Percentiles rank a stretch among this genome's conserved stretches.
Conservation (phyloP, 106 monocot species). For the Dendrobium catenatum region DNA sequence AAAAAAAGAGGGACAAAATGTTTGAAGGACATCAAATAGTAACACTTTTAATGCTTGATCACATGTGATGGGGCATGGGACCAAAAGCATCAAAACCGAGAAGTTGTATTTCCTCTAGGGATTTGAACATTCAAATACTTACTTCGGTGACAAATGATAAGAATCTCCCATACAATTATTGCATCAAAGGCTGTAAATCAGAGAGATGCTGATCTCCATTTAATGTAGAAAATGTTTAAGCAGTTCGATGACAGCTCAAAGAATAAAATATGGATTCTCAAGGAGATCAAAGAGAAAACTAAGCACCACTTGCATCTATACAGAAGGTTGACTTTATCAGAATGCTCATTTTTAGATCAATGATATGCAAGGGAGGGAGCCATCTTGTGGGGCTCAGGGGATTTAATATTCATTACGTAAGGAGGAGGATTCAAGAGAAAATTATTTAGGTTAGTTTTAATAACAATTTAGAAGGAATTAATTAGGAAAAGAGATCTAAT, state of each 20-base stretch:
- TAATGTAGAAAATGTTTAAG: constrained; percentile 54
- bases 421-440: no score
- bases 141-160: constrained; percentile 7
- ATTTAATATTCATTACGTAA: no score
- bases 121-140: constrained; percentile 35
- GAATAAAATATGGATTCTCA: constrained; percentile 8
- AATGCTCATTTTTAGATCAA: constrained; percentile 18
- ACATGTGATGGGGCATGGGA: constrained; percentile 16
- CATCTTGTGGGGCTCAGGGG: no score
- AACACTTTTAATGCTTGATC: constrained; percentile 25
- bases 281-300: constrained; percentile 32
- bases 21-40: constrained; percentile 31
- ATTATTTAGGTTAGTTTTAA: no score
- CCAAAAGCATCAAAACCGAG: constrained; percentile 35
- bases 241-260: not conserved
- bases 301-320: constrained; percentile 37
- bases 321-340: constrained; percentile 43
- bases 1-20: constrained; percentile 47
- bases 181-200: constrained; percentile 23
- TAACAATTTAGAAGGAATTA: no score
- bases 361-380: no score
- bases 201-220: constrained; percentile 62
- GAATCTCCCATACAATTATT: constrained; percentile 1
- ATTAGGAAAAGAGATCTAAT: no score
- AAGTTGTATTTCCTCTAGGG: constrained; percentile 38